A percentile compares a stretch with the other conserved stretches of the same genome.
phyloP scores from a whole-genome alignment of 805 yeast genomes.

The Ogataea corticis region DNA sequence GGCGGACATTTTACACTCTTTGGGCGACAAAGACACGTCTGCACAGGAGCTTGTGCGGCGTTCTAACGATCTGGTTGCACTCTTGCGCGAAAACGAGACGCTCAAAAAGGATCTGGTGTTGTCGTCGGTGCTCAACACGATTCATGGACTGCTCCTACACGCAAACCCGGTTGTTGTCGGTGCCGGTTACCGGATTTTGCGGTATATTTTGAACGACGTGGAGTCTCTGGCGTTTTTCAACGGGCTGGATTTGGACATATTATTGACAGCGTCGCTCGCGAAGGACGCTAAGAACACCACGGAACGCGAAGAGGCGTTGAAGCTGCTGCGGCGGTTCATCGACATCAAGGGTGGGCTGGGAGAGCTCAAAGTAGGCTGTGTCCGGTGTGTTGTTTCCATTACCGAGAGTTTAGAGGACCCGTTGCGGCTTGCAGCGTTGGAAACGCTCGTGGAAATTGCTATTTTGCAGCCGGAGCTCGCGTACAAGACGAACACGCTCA shows the following conservation, averaged over 20 bases:
- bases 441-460: constrained; percentile 53
- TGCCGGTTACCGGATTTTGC: constrained; percentile 71
- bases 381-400: constrained; percentile 64
- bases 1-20: constrained; percentile 58
- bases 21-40: constrained; percentile 53
- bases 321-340: constrained; percentile 62
- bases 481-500: constrained; percentile 45
- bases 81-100: constrained; percentile 57
- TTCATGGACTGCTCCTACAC: constrained; percentile 55
- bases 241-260: constrained; percentile 57
- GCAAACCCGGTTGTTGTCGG: constrained; percentile 64
- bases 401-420: constrained; percentile 57
- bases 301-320: constrained; percentile 79
- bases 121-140: constrained; percentile 50
- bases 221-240: constrained; percentile 56
- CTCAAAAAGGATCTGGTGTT: constrained; percentile 65
- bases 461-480: constrained; percentile 45
- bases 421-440: constrained; percentile 50
- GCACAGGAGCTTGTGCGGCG: constrained; percentile 52
- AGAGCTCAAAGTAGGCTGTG: constrained; percentile 59
- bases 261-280: constrained; percentile 63
- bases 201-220: constrained; percentile 59
- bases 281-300: constrained; percentile 46
- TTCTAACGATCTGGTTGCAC: constrained; percentile 63
- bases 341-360: constrained; percentile 53